phyloP scores from a whole-genome alignment of 163 green algal species.

The Chlorella variabilis region DNA sequence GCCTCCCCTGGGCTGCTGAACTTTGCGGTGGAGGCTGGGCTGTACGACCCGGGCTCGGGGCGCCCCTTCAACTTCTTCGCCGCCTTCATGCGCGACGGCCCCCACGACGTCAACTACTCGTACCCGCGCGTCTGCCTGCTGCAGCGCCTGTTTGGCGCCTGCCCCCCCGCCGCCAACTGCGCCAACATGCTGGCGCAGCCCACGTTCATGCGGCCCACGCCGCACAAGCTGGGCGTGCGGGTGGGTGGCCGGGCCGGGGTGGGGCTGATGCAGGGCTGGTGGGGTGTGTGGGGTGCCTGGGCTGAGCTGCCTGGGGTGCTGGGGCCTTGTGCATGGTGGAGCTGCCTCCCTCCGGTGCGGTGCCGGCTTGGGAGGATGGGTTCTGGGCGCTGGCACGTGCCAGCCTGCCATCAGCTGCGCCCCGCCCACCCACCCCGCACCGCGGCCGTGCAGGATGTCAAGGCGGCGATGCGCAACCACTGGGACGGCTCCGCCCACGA shows the following conservation, averaged over 20 bases:
- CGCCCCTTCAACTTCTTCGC: slow-evolving; percentile 28
- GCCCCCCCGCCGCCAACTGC: neutral
- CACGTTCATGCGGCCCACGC: neutral
- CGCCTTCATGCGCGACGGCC: slow-evolving; percentile 28
- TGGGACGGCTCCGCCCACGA: slow-evolving; percentile 18
- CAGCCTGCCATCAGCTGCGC: neutral
- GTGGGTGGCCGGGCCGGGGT: neutral
- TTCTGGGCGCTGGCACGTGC: too few relatives aligned
- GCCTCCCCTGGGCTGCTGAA: slow-evolving; percentile 10
- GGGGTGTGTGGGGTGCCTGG: neutral
- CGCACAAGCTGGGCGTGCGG: slow-evolving; percentile 8
- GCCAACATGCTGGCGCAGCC: neutral
- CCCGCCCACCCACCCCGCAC: neutral
- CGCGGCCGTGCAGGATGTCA: slow-evolving; percentile 3
- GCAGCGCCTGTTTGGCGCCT: slow-evolving; percentile 14
- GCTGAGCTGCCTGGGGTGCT: neutral
- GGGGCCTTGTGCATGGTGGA: too few relatives aligned
- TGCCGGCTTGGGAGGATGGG: too few relatives aligned
- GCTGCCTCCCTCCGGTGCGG: too few relatives aligned
- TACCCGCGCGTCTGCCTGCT: slow-evolving; percentile 27
- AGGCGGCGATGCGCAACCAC: slow-evolving; percentile 29
- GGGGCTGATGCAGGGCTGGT: too few relatives aligned
- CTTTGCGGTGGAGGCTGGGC: neutral
- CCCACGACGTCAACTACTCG: slow-evolving; percentile 12
- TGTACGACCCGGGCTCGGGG: slow-evolving; percentile 14